Base-by-base conservation (phyloP, 1,284 basidiomycete species). In the Boletus semigastroideus region DNA sequence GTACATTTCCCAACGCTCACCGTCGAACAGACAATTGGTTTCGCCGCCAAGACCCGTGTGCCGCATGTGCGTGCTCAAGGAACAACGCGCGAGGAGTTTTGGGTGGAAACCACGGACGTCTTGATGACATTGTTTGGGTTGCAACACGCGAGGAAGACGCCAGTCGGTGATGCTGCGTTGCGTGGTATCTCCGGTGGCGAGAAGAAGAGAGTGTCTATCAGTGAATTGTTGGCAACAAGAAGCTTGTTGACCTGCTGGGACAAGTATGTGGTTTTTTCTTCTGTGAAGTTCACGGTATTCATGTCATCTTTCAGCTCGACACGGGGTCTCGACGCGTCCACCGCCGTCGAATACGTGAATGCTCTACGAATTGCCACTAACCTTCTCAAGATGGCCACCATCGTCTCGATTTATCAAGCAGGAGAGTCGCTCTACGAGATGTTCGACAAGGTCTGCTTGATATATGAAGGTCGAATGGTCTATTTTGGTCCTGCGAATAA, bases 161-260 rank as follows among this genome's bases (percentile, higher is more conserved):
- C 74, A 0, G 87, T 94, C 20, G 92, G 92, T 4, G 82, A 92
- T 68, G 85, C 84, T 5, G 77, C 80, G 5, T 74, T 92, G 4
- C 75, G 89, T 7, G 92, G 92, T 45, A 82, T 94, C 1, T 86
- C 84, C 25, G 92, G 91, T 17, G 92, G 93, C 13, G 86, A 92
- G 71, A 82, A 82, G 60, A 86, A 86, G 62, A 78, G 88, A 45
- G 86, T 89, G 7, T 84, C 82, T 2, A 84, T 83, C 58, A 76
- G 77, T 11, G 79, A 84, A 60, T 72, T 72, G 27, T 59, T 83
- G 56, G 71, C 74, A 0, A 73, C 70, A 14, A 68, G 75, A 43
- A 76, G 71, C 43, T 66, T 71, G 17, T 65, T 85, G 14, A 68
- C 73, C 17, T 71, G 71, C 12, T 85, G 82, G 82, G 84, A 86